Percentiles rank a stretch among this genome's conserved stretches.
phyloP scores from a whole-genome alignment of 441 rosid genomes.

The Corymbia calophylla region DNA sequence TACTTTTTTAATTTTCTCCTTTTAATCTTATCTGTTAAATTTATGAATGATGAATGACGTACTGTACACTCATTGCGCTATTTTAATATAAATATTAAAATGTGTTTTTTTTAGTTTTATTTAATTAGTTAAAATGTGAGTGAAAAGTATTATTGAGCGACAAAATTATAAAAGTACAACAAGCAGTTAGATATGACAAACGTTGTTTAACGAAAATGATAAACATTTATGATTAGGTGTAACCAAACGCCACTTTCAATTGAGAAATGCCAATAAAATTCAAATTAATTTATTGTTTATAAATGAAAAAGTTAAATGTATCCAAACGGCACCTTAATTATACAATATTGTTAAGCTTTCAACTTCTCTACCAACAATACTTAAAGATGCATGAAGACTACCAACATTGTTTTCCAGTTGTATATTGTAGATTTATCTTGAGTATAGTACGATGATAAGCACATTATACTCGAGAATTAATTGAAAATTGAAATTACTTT shows the following conservation, averaged over 20 bases:
- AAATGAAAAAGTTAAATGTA: not conserved
- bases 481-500: not conserved
- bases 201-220: not conserved
- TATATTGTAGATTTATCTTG: not conserved
- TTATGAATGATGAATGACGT: not conserved
- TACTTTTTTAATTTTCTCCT: not conserved
- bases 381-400: not conserved
- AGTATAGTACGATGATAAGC: not conserved
- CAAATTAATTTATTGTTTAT: not conserved
- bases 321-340: not conserved
- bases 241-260: not conserved
- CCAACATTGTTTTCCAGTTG: not conserved
- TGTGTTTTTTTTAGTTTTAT: not conserved
- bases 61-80: not conserved
- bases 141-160: not conserved
- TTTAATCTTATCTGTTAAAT: not conserved
- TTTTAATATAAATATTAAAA: not conserved
- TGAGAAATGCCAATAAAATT: not conserved
- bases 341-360: not conserved
- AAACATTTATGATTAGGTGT: not conserved
- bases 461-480: too few species aligned
- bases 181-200: not conserved
- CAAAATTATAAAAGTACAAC: not conserved
- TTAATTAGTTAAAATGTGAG: not conserved
- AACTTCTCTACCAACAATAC: not conserved